Percentiles rank a stretch among this genome's conserved stretches.
Conservation (phyloP, 352 stramenopile genomes). For the Globisporangium mamillatum region DNA sequence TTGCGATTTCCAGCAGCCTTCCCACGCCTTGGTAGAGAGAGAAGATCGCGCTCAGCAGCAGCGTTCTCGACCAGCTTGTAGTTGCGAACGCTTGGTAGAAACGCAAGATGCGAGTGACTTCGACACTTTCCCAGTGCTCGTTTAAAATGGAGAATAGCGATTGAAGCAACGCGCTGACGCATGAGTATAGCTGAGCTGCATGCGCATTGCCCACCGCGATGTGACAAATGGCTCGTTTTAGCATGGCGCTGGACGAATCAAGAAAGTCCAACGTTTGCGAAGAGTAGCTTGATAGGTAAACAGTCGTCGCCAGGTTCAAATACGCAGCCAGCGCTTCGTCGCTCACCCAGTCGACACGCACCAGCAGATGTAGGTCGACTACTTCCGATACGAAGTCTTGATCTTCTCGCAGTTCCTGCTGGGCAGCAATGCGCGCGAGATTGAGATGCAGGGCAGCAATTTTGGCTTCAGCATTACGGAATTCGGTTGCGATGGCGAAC, state of each 20-base stretch:
- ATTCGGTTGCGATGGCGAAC: not conserved
- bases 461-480: not conserved
- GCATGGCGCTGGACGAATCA: not conserved
- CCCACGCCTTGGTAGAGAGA: conserved; percentile 23
- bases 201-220: not conserved
- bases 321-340: not conserved
- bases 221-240: not conserved
- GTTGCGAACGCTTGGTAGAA: not conserved
- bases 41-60: conserved; percentile 20
- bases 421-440: not conserved
- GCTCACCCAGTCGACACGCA: not conserved
- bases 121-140: conserved; percentile 1
- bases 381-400: not conserved
- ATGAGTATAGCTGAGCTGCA: not conserved
- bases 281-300: conserved; percentile 6
- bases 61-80: conserved; percentile 16
- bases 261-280: conserved; percentile 6
- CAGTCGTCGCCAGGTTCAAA: not conserved
- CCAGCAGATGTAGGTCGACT: not conserved
- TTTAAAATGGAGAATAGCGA: not conserved
- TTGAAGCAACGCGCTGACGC: not conserved
- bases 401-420: not conserved
- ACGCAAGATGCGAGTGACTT: not conserved
- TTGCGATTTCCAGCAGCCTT: conserved; percentile 21
- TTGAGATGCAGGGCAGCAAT: conserved; percentile 2